Evolutionary conservation across 352 stramenopile species (phyloP).

Genomic region (Phytopythium ostracodes): DNA sequence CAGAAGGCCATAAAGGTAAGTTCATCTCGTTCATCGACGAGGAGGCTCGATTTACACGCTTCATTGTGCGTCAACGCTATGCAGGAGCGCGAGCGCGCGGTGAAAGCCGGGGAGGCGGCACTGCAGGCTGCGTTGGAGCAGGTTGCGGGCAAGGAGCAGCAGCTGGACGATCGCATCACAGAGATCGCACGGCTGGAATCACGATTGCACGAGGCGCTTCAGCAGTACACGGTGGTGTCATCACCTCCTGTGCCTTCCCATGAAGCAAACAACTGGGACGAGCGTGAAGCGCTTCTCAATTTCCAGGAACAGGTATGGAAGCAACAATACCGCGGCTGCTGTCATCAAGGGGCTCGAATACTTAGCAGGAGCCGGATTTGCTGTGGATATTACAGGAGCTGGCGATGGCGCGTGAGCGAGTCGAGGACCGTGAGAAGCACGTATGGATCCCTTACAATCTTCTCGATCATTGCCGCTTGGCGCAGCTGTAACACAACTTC

Average conservation of each 20-base stretch:
- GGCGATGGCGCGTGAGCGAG: conserved; percentile 9
- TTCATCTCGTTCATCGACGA: too few species aligned
- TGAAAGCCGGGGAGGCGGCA: conserved; percentile 24
- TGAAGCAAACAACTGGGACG: conserved; percentile 9
- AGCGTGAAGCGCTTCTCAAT: conserved; percentile 19
- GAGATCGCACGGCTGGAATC: conserved; percentile 38
- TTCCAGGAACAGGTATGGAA: conserved; percentile 28
- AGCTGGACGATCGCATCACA: conserved; percentile 31
- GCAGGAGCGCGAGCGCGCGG: conserved; percentile 30
- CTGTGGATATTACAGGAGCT: conserved; percentile 13
- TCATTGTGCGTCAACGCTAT: neutral
- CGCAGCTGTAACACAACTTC: neutral
- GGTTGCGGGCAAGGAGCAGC: conserved; percentile 24
- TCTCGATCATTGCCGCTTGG: neutral
- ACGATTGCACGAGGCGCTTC: conserved; percentile 39
- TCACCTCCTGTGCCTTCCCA: neutral
- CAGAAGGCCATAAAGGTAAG: conserved; percentile 30
- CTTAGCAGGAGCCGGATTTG: neutral
- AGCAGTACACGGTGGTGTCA: conserved; percentile 7
- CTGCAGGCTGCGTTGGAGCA: conserved; percentile 32
- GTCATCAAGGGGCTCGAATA: neutral
- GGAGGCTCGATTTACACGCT: neutral
- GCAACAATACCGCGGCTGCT: neutral
- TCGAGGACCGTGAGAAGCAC: conserved; percentile 28
- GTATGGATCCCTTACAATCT: conserved; percentile 11